Base-by-base conservation (phyloP, 441 rosid species). In the Gossypium laxum region DNA sequence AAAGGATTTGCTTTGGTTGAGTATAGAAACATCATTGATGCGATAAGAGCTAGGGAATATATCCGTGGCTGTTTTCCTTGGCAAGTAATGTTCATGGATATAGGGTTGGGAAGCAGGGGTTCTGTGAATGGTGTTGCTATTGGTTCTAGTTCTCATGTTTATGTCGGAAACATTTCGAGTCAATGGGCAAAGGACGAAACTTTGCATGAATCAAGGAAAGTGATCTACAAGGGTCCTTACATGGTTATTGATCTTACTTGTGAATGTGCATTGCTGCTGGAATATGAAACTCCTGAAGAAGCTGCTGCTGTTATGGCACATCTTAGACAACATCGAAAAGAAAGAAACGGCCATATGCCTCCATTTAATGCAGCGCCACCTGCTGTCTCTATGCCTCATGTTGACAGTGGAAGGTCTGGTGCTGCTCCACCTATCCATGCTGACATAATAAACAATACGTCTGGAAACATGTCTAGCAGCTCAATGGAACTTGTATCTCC, bases 171-270 rank as follows among this genome's bases (percentile, higher is more conserved):
- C 78, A 81, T 94, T 78, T 74, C 81, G 52, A 89, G 87, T 78
- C 99, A 82, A 73, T 89, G 97, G 97, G 92, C 82, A 75, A 90
- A 85, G 84, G 98, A 94, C 73, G 97, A 90, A 72, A 82, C 87
- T 71, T 80, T 94, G 74, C 88, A 87, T 75, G 98, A 94, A 86
- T 86, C 96, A 47, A 85, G 89, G 82, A 89, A 92, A 84, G 92
- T 84, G 72, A 74, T 87, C 66, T 85, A 83, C 69, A 89, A 83
- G 81, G 93, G 91, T 48, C 97, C 98, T 34, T 84, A 85, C 74
- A 84, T 81, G 89, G 87, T 89, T 41, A 85, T 85, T 60, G 97
- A 94, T 81, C 82, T 92, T 75, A 75, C 76, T 81, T 86, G 77
- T 79, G 98, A 92, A 80, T 83, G 90, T 73, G 97, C 96, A 67